Evolutionary conservation across 75 land plant species (phyloP).

Genomic region (Pinus taeda): DNA sequence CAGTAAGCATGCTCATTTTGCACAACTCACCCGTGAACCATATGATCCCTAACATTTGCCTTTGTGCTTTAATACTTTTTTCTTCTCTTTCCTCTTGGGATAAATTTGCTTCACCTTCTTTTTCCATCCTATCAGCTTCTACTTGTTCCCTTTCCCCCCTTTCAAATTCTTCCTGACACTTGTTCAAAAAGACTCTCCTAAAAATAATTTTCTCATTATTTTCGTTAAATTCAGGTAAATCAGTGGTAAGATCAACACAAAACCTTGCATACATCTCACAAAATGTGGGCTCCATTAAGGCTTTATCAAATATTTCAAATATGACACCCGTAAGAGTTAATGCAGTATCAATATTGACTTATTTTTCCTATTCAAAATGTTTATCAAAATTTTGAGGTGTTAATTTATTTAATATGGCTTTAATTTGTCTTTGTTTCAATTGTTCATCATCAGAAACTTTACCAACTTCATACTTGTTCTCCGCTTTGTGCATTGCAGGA

Average conservation of each 20-base stretch:
- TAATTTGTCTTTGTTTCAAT: constrained; percentile 64
- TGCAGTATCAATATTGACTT: constrained; percentile 76
- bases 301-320: constrained; percentile 98
- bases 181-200: constrained; percentile 81
- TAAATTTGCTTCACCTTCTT: too few relatives aligned
- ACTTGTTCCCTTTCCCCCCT: constrained; percentile 68
- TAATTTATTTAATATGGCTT: constrained; percentile 89
- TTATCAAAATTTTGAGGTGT: constrained; percentile 98
- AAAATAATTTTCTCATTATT: constrained; percentile 86
- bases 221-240: constrained; percentile 78
- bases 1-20: constrained; percentile 95
- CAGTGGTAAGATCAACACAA: constrained; percentile 70
- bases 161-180: constrained; percentile 97
- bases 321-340: constrained; percentile 85
- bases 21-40: constrained; percentile 90
- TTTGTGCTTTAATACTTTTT: constrained; percentile 59
- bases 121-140: constrained; percentile 34
- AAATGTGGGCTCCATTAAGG: constrained; percentile 93
- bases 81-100: constrained; percentile 63
- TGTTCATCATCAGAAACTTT: too few relatives aligned
- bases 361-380: constrained; percentile 75
- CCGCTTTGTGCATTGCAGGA: constrained; percentile 76
- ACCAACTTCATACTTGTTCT: constrained; percentile 39
- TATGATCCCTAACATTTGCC: constrained; percentile 97
- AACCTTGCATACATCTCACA: constrained; percentile 99